These are phyloP conservation scores for Pleurotus tuoliensis DNA, from an alignment of 768 basidiomycete species.

Conservation along the genomic window DNA sequence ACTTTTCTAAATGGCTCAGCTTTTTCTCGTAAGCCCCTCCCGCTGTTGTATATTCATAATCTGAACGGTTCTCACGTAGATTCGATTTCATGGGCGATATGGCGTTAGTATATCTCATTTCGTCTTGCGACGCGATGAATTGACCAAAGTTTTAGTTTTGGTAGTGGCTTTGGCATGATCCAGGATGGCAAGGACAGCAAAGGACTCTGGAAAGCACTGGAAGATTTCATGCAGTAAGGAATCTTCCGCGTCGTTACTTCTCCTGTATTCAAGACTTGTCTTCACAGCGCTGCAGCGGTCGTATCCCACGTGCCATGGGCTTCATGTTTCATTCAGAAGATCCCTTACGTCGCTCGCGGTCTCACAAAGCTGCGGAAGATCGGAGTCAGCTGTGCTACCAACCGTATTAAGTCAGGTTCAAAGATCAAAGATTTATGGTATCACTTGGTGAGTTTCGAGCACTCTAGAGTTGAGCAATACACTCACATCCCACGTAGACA, in stretches of 20 bases:
- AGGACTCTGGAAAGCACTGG: slow-evolving; percentile 16
- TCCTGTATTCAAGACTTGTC: neutral
- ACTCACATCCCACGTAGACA: slow-evolving; percentile 10
- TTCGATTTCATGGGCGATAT: slow-evolving; percentile 42
- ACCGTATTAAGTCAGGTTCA: slow-evolving; percentile 18
- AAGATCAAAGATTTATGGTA: slow-evolving; percentile 32
- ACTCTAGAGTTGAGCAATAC: neutral
- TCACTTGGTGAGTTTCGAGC: slow-evolving; percentile 30
- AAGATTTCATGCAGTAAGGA: slow-evolving; percentile 16
- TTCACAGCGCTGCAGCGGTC: slow-evolving; percentile 12
- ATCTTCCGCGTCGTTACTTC: neutral
- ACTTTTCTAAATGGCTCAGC: slow-evolving; percentile 32
- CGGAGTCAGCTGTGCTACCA: slow-evolving; percentile 14
- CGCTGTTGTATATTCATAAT: neutral
- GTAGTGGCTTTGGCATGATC: slow-evolving; percentile 34
- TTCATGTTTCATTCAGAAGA: slow-evolving; percentile 14
- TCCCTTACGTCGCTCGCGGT: slow-evolving; percentile 26
- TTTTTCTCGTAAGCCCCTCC: slow-evolving; percentile 32
- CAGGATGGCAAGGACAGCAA: slow-evolving; percentile 33
- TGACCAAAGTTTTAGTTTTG: slow-evolving; percentile 22
- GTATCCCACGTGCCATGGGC: slow-evolving; percentile 23
- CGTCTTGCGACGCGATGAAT: neutral
- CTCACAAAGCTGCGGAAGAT: slow-evolving; percentile 21
- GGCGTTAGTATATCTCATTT: slow-evolving; percentile 25
- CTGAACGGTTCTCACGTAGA: slow-evolving; percentile 15